phyloP scores from a whole-genome alignment of 495 filamentous ascomycete species.

The Neurospora sp. region DNA sequence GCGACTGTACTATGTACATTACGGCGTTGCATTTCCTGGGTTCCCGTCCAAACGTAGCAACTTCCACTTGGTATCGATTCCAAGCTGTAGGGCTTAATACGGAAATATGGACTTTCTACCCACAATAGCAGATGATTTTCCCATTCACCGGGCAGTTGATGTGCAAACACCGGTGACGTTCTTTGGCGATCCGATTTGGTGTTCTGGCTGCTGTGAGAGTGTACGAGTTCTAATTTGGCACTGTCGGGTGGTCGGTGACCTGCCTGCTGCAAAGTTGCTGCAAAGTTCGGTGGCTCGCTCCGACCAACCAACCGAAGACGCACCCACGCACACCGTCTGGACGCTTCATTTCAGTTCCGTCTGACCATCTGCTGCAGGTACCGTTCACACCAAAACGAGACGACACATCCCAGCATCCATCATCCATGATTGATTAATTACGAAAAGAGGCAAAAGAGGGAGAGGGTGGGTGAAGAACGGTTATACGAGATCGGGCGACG shows the following conservation, averaged over 20 bases:
- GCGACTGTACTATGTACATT: neutral
- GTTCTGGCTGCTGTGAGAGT: neutral
- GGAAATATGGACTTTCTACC: neutral
- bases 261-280: neutral
- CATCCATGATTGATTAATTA: neutral
- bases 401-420: neutral
- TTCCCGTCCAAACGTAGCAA: neutral
- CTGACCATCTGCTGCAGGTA: neutral
- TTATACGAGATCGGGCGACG: neutral
- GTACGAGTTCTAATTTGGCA: neutral
- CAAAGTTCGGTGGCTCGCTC: neutral
- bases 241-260: neutral
- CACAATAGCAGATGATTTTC: neutral
- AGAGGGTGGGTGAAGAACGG: neutral
- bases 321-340: neutral
- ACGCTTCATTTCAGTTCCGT: neutral
- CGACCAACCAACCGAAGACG: neutral
- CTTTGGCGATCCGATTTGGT: neutral
- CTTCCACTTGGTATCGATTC: neutral
- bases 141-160: neutral
- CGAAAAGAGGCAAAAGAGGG: neutral
- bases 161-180: neutral
- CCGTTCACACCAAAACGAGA: neutral
- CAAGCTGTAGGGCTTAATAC: neutral
- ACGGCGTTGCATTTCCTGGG: neutral